A percentile compares a stretch with the other conserved stretches of the same genome.
Conservation (phyloP, 2,329 filamentous ascomycete genomes). For the Cytospora chrysosperma region DNA sequence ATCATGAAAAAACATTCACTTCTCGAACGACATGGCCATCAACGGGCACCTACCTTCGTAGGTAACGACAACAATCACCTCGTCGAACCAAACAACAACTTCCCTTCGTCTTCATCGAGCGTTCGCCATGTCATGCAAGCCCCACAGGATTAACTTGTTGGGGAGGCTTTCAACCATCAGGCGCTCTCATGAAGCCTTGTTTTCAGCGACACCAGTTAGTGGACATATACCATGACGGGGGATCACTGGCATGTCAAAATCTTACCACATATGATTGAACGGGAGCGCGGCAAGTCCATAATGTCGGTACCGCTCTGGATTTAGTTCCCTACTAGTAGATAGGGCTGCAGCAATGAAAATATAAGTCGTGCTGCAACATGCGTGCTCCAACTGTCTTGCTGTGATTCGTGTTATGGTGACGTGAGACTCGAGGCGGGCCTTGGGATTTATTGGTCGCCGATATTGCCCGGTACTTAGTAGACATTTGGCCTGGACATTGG, state of each 20-base stretch:
- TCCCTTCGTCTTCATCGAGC: constrained; percentile 18
- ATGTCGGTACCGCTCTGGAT: neutral
- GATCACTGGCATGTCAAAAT: constrained; percentile 12
- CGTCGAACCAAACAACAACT: constrained; percentile 3
- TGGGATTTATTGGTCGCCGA: neutral
- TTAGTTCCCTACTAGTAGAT: constrained; percentile 5
- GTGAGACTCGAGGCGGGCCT: neutral
- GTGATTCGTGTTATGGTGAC: too few relatives aligned
- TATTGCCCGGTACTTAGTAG: too few relatives aligned
- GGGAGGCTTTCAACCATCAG: neutral
- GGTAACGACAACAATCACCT: neutral
- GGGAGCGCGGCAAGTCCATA: neutral
- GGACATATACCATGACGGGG: constrained; percentile 10
- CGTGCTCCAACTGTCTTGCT: neutral
- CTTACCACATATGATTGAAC: constrained; percentile 6
- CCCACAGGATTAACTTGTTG: neutral
- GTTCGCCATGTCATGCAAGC: neutral
- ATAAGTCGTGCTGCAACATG: neutral
- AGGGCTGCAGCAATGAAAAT: constrained; percentile 8
- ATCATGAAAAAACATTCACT: neutral
- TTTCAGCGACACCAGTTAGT: constrained; percentile 11
- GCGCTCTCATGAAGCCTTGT: constrained; percentile 11
- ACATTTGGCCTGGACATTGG: neutral
- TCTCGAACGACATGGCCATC: constrained; percentile 14
- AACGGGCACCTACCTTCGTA: neutral